Percentiles rank a stretch among this genome's conserved stretches.
Evolutionary conservation across 352 stramenopile genomes (phyloP).

Genomic region (Phytophthora tubulina): DNA sequence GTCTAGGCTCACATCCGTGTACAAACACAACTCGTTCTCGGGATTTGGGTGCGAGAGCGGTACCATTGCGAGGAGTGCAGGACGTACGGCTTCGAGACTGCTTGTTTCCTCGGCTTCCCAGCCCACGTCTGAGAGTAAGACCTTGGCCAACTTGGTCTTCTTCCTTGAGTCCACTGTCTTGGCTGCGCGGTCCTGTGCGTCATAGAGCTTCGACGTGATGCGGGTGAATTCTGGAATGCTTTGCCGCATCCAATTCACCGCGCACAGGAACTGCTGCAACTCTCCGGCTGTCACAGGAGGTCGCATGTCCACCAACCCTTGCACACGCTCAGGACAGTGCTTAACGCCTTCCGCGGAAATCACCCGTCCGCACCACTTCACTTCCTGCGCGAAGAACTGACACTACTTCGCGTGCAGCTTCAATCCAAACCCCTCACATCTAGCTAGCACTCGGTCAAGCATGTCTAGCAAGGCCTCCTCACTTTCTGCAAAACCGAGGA

Average conservation of each 20-base stretch:
- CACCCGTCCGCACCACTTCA: constrained; percentile 35
- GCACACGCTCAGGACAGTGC: constrained; percentile 32
- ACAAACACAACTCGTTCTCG: too few relatives aligned
- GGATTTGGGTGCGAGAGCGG: too few relatives aligned
- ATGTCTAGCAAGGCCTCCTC: constrained; percentile 24
- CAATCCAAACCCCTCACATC: constrained; percentile 34
- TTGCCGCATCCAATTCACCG: constrained; percentile 44
- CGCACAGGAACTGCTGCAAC: too few relatives aligned
- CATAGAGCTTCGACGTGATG: constrained; percentile 9
- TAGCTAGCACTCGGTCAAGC: constrained; percentile 19
- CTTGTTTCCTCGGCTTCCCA: too few relatives aligned
- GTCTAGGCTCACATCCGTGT: too few relatives aligned
- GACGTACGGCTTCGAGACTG: too few relatives aligned
- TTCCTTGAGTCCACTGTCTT: constrained; percentile 17
- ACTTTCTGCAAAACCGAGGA: constrained; percentile 31
- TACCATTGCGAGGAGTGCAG: too few relatives aligned
- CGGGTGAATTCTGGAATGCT: constrained; percentile 39
- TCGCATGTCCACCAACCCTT: constrained; percentile 37
- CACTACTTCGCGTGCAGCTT: constrained; percentile 54
- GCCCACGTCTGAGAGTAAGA: too few relatives aligned
- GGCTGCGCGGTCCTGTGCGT: constrained; percentile 16
- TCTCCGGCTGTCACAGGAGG: constrained; percentile 29
- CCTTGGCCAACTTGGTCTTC: constrained; percentile 24
- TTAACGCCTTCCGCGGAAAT: constrained; percentile 30
- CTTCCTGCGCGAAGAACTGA: constrained; percentile 30